Evolutionary conservation across 202 grass and related monocot genomes (phyloP).

Genomic region (Carex arenaria): DNA sequence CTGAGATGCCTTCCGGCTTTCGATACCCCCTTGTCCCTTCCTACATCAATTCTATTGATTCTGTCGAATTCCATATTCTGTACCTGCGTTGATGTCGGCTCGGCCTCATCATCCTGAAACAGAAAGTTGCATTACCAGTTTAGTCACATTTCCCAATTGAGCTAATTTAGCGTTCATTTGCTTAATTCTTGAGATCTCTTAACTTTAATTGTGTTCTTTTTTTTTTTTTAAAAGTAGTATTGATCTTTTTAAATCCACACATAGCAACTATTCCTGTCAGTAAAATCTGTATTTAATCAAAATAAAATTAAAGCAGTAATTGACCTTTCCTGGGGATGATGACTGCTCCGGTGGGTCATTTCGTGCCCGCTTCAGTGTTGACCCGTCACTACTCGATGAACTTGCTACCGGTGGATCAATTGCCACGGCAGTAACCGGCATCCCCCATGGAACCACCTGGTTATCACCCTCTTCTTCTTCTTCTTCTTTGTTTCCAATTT

Average conservation of each 20-base stretch:
- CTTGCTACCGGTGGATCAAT: conserved; percentile 50
- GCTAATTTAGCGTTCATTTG: neutral
- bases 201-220: neutral
- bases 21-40: neutral
- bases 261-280: neutral
- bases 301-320: neutral
- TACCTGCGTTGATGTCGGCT: neutral
- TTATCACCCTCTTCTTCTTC: conserved; percentile 71
- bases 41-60: neutral
- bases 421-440: conserved; percentile 19
- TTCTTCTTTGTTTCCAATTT: conserved; percentile 25
- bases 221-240: neutral
- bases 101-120: neutral
- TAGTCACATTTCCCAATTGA: neutral
- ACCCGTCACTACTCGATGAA: conserved; percentile 60
- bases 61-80: neutral
- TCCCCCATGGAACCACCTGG: conserved; percentile 88
- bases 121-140: neutral
- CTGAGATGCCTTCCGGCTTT: neutral
- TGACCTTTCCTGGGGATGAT: neutral
- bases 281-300: neutral
- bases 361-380: neutral
- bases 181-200: neutral
- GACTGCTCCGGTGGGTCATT: neutral
- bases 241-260: neutral